These are phyloP conservation scores for Penicillium polonicum DNA, from an alignment of 2,329 filamentous ascomycete genomes.

Conservation along the genomic window DNA sequence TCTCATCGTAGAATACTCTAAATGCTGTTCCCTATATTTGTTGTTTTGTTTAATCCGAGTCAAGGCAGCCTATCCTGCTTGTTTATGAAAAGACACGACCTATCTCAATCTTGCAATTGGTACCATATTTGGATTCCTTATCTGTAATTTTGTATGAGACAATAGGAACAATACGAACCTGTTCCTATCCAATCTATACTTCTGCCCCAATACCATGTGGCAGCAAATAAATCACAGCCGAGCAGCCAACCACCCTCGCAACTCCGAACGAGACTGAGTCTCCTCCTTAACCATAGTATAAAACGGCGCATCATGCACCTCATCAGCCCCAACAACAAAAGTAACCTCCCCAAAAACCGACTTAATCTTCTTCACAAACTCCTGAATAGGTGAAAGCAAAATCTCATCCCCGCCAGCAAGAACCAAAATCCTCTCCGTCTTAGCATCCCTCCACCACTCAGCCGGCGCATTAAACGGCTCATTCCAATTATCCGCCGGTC, in stretches of 20 bases:
- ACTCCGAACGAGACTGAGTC: slow-evolving; percentile 27
- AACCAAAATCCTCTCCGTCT: slow-evolving; percentile 51
- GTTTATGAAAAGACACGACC: slow-evolving; percentile 29
- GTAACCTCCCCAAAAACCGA: slow-evolving; percentile 31
- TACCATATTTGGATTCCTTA: slow-evolving; percentile 2
- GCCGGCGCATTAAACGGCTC: slow-evolving; percentile 49
- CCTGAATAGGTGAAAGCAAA: slow-evolving; percentile 42
- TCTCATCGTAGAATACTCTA: slow-evolving; percentile 40
- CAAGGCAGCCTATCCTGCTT: slow-evolving; percentile 20
- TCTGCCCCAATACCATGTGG: not conserved
- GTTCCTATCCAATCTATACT: not conserved
- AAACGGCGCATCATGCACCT: slow-evolving; percentile 33
- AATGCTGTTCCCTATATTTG: slow-evolving; percentile 15
- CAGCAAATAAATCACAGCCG: slow-evolving; percentile 20
- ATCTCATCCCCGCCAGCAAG: slow-evolving; percentile 56
- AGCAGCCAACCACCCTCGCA: slow-evolving; percentile 32
- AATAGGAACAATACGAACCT: not conserved
- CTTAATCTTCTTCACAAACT: slow-evolving; percentile 35
- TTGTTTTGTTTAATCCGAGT: slow-evolving; percentile 22
- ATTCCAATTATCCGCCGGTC: slow-evolving; percentile 49
- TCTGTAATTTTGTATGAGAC: not conserved
- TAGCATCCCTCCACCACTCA: slow-evolving; percentile 54
- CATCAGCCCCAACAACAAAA: slow-evolving; percentile 29
- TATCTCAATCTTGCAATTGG: slow-evolving; percentile 16
- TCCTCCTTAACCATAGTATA: slow-evolving; percentile 25